Base-by-base conservation (phyloP, 2,329 filamentous ascomycete species). In the Lachnellula cervina region DNA sequence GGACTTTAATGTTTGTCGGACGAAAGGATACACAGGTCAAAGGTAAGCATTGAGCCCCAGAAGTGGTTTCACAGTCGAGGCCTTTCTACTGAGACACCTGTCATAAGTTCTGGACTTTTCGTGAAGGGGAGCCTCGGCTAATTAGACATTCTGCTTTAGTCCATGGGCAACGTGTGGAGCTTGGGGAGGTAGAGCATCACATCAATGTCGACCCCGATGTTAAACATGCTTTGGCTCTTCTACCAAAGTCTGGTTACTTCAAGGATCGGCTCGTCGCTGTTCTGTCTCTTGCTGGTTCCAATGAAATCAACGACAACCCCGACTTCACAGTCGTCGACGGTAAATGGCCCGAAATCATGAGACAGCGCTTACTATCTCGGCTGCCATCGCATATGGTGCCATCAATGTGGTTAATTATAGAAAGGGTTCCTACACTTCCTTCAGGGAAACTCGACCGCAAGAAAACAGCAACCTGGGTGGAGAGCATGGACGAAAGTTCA, bases 131-230 rank as follows among this genome's bases (percentile, higher is more conserved):
- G 4, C 37, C 8, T 40, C 3, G 14, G 44, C 44, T 47, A 32
- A 47, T 14, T 11, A 16, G 19, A 19, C 21, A 28, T 5, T 21
- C 21, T 25, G 77, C 85, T 53, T 86, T 86, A 65, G 72, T 87
- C 19, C 77, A 83, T 42, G 83, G 83, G 0, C 83, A 86, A 64
- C 73, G 83, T 43, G 73, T 87, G 5, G 83, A 87, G 62, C 80
- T 86, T 58, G 80, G 78, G 17, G 83, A 87, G 67, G 85, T 87
- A 42, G 58, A 60, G 77, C 48, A 55, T 46, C 59, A 61, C 21
- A 38, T 52, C 9, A 42, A 38, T 11, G 19, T 42, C 11, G 38
- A 51, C 32, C 32, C 23, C 34, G 35, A 34, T 34, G 25, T 52
- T 34, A 52, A 44, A 25, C 49, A 52, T 42, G 49, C 34, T 21